Evolutionary conservation across 1,139 yeast genomes (phyloP), one percentile per base, ranked within the genome.

Genomic region (Debaryomyces sp.): DNA sequence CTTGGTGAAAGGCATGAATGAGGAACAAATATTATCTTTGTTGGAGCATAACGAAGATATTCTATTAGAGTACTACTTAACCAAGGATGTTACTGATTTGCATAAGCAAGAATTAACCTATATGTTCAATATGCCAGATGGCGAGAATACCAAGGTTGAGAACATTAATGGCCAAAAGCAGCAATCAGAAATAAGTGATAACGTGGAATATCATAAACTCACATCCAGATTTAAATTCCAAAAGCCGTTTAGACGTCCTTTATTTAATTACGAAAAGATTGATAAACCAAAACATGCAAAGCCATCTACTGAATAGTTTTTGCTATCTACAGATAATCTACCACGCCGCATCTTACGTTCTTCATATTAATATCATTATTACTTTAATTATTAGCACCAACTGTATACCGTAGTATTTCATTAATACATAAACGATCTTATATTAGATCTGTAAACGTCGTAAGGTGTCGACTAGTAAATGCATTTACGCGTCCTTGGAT

Each of bases 51-150:
- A 69, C 46, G 61, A 62, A 33, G 67, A 66, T 33, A 52, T 70
- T 5, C 52, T 71, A 24, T 47, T 64, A 24, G 73, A 70, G 52
- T 71, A 70, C 49, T 61, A 66, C 50, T 54, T 64, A 23, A 64
- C 73, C 1, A 64, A 62, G 42, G 64, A 67, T 10, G 55, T 59
- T 7, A 69, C 75, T 6, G 62, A 56, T 33, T 43, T 59, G 7
- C 76, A 71, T 52, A 59, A 62, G 41, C 41, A 56, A 27, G 74
- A 71, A 49, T 51, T 59, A 40, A 53, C 61, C 4, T 59, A 52
- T 34, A 51, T 68, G 39, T 68, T 68, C 44, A 58, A 67, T 29
- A 43, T 57, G 44, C 61, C 63, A 2, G 46, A 58, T 18, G 68
- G 64, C 6, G 54, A 32, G 9, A 47, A 57, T n/a, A 55, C 60